Base-by-base conservation (phyloP, 345 rosid genomes). In the Jatropha curcas region DNA sequence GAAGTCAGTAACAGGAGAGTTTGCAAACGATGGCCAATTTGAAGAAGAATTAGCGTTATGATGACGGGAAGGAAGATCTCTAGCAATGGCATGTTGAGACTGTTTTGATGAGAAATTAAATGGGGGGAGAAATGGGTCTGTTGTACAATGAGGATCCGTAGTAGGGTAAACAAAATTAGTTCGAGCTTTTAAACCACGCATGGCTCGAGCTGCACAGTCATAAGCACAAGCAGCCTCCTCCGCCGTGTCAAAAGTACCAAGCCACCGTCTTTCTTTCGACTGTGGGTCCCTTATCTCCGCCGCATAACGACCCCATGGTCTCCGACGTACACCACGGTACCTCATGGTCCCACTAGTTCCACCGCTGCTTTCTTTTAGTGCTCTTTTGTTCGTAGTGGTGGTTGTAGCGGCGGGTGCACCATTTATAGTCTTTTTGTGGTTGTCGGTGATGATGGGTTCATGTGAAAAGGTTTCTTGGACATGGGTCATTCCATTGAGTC, bases 281-380 rank as follows among this genome's bases (percentile, higher is more conserved):
- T 79, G 82, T 0, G 99, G 99, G 70, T 95, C 99, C 25, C 99
- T 84, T 76, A 95, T 95, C 86, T 95, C 99, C 1, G 99, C 99
- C 2, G 98, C 98, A n/a, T 86, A 94, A 1, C 98, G 90, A 1
- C 99, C 99, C 99, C 99, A 95, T 0, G 99, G 99, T 58, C 99
- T 80, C 13, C 97, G 82, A 5, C 99, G 89, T 9, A 95, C 99
- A 0, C 99, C 99, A 5, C 99, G 98, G 90, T 92, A 95, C 82
- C 96, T 81, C 65, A 86, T 86, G 60, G 83, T 78, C 12, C 79
- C 61, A 22, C 62, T 78, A 4, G 76, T 20, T 20, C 60, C 65
- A 16, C 13, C 45, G 24, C 55, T 83, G 27, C 59, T 53, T 8
- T 83, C 80, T 65, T 80, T 86, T 51, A 82, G 59, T 5, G 84